A percentile compares a stretch with the other conserved stretches of the same genome.
Evolutionary conservation across 306 rosid genomes (phyloP).

Genomic region (Senna siamea): DNA sequence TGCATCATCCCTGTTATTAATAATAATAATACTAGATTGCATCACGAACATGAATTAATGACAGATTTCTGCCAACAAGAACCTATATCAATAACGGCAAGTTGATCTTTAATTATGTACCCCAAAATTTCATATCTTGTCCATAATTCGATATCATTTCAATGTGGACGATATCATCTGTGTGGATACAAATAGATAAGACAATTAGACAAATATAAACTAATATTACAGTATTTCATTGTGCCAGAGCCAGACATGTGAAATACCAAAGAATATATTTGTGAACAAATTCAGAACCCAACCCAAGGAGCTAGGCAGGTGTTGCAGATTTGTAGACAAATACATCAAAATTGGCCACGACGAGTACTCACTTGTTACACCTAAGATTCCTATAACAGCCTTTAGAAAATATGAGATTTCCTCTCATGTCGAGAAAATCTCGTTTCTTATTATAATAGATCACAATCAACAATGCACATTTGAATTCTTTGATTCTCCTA

Average conservation of each 20-base stretch:
- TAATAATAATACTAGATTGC: no score
- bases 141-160: constrained; percentile 20
- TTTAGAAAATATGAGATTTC: constrained; percentile 35
- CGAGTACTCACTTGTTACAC: constrained; percentile 44
- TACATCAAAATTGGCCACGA: constrained; percentile 55
- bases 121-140: constrained; percentile 34
- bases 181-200: constrained; percentile 25
- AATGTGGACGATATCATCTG: constrained; percentile 32
- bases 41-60: constrained; percentile 27
- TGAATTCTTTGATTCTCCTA: constrained; percentile 58
- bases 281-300: constrained; percentile 48
- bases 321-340: constrained; percentile 52
- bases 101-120: constrained; percentile 35
- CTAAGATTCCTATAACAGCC: constrained; percentile 29
- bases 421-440: constrained; percentile 48
- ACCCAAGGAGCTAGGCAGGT: constrained; percentile 43
- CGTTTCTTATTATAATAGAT: constrained; percentile 64
- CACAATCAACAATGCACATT: constrained; percentile 69
- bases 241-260: constrained; percentile 43
- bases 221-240: constrained; percentile 35
- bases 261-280: constrained; percentile 34
- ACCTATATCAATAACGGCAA: constrained; percentile 29
- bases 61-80: constrained; percentile 26
- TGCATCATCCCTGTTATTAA: no score
- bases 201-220: constrained; percentile 18